Evolutionary conservation across 306 rosid genomes (phyloP).

Genomic region (Prunus kanzakura): DNA sequence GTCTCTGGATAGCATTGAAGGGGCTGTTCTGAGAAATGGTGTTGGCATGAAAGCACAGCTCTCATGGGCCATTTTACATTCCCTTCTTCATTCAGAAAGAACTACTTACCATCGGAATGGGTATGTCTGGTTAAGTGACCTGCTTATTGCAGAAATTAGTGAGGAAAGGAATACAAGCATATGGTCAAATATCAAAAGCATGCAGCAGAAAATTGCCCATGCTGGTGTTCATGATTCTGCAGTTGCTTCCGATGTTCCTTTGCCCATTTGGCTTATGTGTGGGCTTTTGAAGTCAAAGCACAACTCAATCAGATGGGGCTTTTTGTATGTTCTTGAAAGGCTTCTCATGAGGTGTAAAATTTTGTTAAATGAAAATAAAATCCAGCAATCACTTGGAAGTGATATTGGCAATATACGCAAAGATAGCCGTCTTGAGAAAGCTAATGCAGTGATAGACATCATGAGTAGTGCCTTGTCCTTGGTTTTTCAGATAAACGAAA

Average conservation of each 20-base stretch:
- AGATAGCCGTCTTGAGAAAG: slow-evolving; percentile 81
- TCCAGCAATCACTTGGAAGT: slow-evolving; percentile 47
- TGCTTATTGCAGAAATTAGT: slow-evolving; percentile 88
- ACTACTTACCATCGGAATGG: slow-evolving; percentile 81
- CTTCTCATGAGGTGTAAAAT: slow-evolving; percentile 93
- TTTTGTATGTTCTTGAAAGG: slow-evolving; percentile 87
- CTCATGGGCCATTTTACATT: slow-evolving; percentile 88
- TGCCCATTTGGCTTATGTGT: slow-evolving; percentile 77
- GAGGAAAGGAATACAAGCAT: slow-evolving; percentile 59
- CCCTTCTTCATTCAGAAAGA: slow-evolving; percentile 94
- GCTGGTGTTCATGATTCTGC: slow-evolving; percentile 73
- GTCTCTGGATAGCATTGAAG: slow-evolving; percentile 68
- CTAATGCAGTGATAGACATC: slow-evolving; percentile 88
- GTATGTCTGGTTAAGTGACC: slow-evolving; percentile 89
- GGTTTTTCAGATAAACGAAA: slow-evolving; percentile 83
- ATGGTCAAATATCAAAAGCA: slow-evolving; percentile 70
- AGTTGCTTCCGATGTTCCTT: slow-evolving; percentile 65
- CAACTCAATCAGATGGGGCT: slow-evolving; percentile 87
- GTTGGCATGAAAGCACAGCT: slow-evolving; percentile 63
- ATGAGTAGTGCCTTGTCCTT: slow-evolving; percentile 86
- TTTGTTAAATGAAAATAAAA: slow-evolving; percentile 85
- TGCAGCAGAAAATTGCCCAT: slow-evolving; percentile 62
- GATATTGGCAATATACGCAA: slow-evolving; percentile 41
- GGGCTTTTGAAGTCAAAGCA: slow-evolving; percentile 88
- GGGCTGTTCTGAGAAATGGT: slow-evolving; percentile 52